phyloP scores from a whole-genome alignment of 2,329 filamentous ascomycete species.

The Arthrobotrys iridis region DNA sequence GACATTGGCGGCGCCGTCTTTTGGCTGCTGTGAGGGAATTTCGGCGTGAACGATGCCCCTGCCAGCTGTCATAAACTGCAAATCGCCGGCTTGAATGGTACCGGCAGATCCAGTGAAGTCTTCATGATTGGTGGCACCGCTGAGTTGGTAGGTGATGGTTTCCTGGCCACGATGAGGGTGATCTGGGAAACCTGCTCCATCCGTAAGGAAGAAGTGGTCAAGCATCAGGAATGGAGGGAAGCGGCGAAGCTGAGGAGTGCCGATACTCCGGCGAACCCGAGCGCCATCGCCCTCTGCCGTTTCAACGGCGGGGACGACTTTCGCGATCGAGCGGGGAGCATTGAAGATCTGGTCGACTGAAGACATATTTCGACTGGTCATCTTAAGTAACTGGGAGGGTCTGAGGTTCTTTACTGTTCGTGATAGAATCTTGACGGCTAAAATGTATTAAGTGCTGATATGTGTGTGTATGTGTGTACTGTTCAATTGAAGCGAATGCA shows the following conservation, averaged over 20 bases:
- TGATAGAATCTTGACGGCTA: constrained; percentile 39
- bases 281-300: constrained; percentile 90
- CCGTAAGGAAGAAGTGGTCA: constrained; percentile 84
- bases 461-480: not conserved
- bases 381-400: constrained; percentile 15
- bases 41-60: constrained; percentile 92
- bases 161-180: constrained; percentile 82
- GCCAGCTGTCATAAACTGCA: constrained; percentile 98
- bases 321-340: constrained; percentile 77
- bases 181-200: constrained; percentile 88
- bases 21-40: constrained; percentile 81
- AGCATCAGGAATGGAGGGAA: constrained; percentile 96
- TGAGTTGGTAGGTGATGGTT: constrained; percentile 88
- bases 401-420: constrained; percentile 21
- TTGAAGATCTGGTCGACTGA: constrained; percentile 46
- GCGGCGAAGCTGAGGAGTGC: constrained; percentile 82
- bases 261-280: constrained; percentile 84
- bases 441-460: too few species aligned
- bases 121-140: constrained; percentile 87
- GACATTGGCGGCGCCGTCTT: constrained; percentile 79
- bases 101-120: constrained; percentile 88
- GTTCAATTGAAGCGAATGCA: constrained; percentile 11
- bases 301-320: constrained; percentile 84
- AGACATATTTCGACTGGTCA: constrained; percentile 46
- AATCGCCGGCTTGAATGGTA: constrained; percentile 83